Evolutionary conservation across 2,329 filamentous ascomycete genomes (phyloP), one percentile per base, ranked within the genome.

Genomic region (Zymoseptoria tritici): DNA sequence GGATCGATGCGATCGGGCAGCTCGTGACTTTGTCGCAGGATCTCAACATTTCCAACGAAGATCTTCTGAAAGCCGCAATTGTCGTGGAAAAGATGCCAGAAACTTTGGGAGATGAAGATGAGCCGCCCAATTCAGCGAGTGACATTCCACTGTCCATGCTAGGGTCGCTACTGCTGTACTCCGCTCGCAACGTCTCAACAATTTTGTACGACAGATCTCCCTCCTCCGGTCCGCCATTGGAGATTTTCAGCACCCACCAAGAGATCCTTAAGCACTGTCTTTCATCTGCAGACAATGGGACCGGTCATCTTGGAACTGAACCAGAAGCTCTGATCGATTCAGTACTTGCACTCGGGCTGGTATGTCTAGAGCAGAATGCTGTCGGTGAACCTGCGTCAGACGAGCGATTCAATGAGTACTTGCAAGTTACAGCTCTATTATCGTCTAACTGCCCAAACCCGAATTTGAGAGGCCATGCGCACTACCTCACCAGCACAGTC

Each of bases 1-100:
- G 83, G 60, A 84, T 89, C 62, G 81, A 83, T 6, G 81, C 88
- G 53, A 80, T 90, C n/a, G 88, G 89, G 0, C 86, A 91, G 68
- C 75, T 92, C 22, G 85, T 86, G 77, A 84, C 86, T 19, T 77
- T 90, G 57, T 82, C 86, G 16, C 80, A 83, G 56, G 83, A 85
- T 64, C 73, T 85, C 26, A 78, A 76, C 1, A 66, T 85, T 24
- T 71, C 77, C 22, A 78, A 78, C 9, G 67, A 77, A 8, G 76
- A 81, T 8, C 73, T 85, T 4, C 68, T 81, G 8, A 68, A 72
- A 16, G 76, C 81, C 5, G 67, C 77, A 59, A 66, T 74, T 61
- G 66, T 73, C 61, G 51, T 72, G 49, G 71, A 78, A 70, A 70
- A 78, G 69, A 64, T 74, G 61, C 72, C 75, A 0, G 71, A 76